phyloP scores from a whole-genome alignment of 164 flowering plant species.

The Vitis labrusca region DNA sequence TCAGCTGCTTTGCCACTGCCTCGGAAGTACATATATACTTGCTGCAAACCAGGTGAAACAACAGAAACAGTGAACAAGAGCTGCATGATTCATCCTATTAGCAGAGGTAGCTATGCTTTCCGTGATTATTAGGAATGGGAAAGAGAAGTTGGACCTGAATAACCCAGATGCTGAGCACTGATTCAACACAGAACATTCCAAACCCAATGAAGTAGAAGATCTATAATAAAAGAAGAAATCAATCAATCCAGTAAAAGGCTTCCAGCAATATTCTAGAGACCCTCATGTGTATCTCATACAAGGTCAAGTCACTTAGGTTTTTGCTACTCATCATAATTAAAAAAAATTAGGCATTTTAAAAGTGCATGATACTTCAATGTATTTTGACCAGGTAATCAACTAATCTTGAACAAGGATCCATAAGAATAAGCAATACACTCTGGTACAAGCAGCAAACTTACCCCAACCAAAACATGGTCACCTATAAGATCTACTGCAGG shows the following conservation, averaged over 20 bases:
- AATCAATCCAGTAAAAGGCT: neutral
- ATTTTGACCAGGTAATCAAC: neutral
- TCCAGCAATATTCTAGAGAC: too few species aligned
- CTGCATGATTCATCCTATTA: too few species aligned
- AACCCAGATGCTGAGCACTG: constrained; percentile 89
- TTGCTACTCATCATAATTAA: too few species aligned
- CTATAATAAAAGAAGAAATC: constrained; percentile 35
- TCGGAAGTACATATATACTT: constrained; percentile 91
- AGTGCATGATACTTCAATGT: too few species aligned
- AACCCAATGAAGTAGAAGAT: constrained; percentile 92
- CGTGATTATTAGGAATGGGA: neutral
- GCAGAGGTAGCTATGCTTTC: neutral
- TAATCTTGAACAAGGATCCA: neutral
- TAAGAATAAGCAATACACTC: neutral
- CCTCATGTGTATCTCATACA: too few species aligned
- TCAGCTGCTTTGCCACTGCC: constrained; percentile 86
- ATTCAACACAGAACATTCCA: constrained; percentile 70
- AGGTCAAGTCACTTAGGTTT: too few species aligned
- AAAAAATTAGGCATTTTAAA: too few species aligned
- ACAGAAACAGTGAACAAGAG: neutral
- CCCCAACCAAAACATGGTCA: constrained; percentile 67
- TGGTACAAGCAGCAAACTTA: constrained; percentile 37
- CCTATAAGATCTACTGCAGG: constrained; percentile 77
- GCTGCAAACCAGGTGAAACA: constrained; percentile 45
- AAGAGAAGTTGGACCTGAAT: constrained; percentile 60